Conservation (phyloP, 108 stramenopile species). For the Schizochytrium sp. region DNA sequence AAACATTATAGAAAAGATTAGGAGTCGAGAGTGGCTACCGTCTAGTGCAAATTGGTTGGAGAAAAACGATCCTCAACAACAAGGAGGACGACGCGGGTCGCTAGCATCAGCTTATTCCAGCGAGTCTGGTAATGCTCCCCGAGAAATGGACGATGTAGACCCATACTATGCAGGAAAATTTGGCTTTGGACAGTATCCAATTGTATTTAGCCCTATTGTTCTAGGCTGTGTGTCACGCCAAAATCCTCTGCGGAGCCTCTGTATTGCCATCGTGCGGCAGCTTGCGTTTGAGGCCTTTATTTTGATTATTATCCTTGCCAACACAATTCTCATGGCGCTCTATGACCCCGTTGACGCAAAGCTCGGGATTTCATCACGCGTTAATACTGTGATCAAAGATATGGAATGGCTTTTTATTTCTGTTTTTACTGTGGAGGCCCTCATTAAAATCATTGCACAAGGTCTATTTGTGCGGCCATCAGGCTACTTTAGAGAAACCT, state of each 20-base stretch:
- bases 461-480: conserved; percentile 70
- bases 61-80: no score
- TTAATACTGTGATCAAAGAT: conserved; percentile 6
- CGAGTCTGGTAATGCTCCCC: not conserved
- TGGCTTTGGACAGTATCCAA: conserved; percentile 55
- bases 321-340: conserved; percentile 36
- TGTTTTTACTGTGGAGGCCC: conserved; percentile 77
- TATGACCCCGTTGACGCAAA: conserved; percentile 32
- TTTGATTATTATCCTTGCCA: not conserved
- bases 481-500: conserved; percentile 68
- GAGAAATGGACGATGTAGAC: not conserved
- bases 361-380: not conserved
- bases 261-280: conserved; percentile 27
- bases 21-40: no score
- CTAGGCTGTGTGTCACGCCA: conserved; percentile 23
- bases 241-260: conserved; percentile 14
- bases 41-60: no score
- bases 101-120: not conserved
- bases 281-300: conserved; percentile 2
- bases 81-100: not conserved
- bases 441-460: conserved; percentile 77
- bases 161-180: conserved; percentile 26
- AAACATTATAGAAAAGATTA: no score
- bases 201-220: not conserved
- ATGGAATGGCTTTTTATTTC: conserved; percentile 63